Percentiles rank a stretch among this genome's conserved stretches.
phyloP scores from a whole-genome alignment of 352 stramenopile species.

The Pythium brachiatum region DNA sequence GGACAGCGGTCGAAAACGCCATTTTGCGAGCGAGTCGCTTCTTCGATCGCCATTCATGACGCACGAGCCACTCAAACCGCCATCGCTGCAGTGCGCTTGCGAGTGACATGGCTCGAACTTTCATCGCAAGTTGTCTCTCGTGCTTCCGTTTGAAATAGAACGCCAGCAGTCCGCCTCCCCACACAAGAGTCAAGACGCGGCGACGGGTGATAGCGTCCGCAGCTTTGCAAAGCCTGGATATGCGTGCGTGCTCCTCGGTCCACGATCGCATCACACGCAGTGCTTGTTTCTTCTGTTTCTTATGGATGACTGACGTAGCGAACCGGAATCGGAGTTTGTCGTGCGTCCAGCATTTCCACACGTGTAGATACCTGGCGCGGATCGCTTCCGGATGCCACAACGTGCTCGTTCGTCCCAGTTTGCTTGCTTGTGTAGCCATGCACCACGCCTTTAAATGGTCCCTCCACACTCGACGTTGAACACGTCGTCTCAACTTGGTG shows the following conservation, averaged over 20 bases:
- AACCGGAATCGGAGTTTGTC: slow-evolving; percentile 8
- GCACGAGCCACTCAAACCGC: slow-evolving; percentile 4
- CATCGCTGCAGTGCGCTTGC: slow-evolving; percentile 3
- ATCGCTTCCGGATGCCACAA: slow-evolving; percentile 22
- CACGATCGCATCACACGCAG: slow-evolving; percentile 14
- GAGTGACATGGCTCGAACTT: neutral
- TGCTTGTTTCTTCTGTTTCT: neutral
- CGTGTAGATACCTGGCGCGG: slow-evolving; percentile 5
- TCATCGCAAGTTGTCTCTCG: neutral
- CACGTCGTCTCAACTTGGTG: neutral
- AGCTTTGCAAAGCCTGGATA: neutral
- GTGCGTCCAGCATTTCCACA: slow-evolving; percentile 14
- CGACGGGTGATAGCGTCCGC: slow-evolving; percentile 15
- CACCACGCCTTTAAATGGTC: slow-evolving; percentile 12
- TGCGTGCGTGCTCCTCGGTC: neutral
- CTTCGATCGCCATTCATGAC: slow-evolving; percentile 11
- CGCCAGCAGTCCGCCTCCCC: slow-evolving; percentile 8
- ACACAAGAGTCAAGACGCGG: slow-evolving; percentile 13
- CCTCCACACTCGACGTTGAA: neutral
- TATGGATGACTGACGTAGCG: neutral
- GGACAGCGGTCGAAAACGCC: neutral
- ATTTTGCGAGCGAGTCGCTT: slow-evolving; percentile 4
- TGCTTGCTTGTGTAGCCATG: neutral
- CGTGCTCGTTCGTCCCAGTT: slow-evolving; percentile 10
- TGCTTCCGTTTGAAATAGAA: slow-evolving; percentile 11